Evolutionary conservation across 177 flowering plant genomes (phyloP), one percentile per base, ranked within the genome.

Genomic region (Vitis hybrid): DNA sequence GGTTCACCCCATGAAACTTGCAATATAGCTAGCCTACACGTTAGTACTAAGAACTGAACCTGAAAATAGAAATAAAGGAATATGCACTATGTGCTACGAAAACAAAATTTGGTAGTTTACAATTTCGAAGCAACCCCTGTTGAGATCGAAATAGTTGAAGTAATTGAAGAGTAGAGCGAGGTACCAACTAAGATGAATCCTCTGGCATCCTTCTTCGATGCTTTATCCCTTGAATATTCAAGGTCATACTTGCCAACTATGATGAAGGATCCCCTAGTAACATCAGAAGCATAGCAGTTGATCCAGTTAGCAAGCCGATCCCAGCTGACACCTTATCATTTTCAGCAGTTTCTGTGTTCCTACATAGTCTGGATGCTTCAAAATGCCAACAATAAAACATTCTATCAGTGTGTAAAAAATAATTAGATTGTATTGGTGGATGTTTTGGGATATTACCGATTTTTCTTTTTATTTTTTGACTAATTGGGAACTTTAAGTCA

Each of bases 281-380:
- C 9, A 80, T 80, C 1, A 80, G 76, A 55, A 65, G 75, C 67
- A 74, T 21, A 13, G 75, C 68, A 5, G 78, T 64, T 12, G 83
- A 77, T 2, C 80, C 85, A 56, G 79, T 80, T 2, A 82, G 72
- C 53, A 77, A 61, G 10, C 82, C 82, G 10, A 79, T 66, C 26
- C 85, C 85, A 7, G 69, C 76, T 12, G 69, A 18, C 14, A 82
- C 74, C 18, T 39, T 39, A 39, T 71, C 60, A 19, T 64, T 69
- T 62, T 74, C 71, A 12, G 82, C 85, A 8, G 39, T 65, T 65
- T 76, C 82, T 48, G 67, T 74, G 51, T 66, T 78, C 33, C 72
- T 72, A 62, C 64, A 73, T 10, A 82, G 64, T 10, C 82, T 82
- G 31, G 85, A 82, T 8, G 68, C 85, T 82, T 55, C 2, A 67